Evolutionary conservation across 257 asterid species (phyloP).

Genomic region (Ophiorrhiza pumila): DNA sequence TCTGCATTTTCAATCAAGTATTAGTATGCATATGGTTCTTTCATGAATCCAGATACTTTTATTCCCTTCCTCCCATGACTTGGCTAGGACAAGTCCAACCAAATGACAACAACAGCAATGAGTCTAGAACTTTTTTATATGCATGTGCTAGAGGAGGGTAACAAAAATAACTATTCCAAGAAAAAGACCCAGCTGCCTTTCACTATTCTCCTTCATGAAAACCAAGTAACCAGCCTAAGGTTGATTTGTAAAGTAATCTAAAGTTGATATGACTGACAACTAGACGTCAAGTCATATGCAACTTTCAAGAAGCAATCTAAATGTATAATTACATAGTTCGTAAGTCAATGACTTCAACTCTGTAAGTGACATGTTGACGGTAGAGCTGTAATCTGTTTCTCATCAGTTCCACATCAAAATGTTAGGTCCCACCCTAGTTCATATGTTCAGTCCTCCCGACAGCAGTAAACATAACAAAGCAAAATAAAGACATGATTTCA

Average conservation of each 20-base stretch:
- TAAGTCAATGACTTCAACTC: neutral
- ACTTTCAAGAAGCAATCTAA: neutral
- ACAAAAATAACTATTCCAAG: neutral
- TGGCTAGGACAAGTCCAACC: neutral
- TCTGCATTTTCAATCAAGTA: conserved; percentile 32
- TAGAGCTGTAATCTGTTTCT: neutral
- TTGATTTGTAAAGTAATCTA: neutral
- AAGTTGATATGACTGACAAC: neutral
- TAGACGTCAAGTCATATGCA: neutral
- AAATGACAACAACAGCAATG: neutral
- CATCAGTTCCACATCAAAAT: neutral
- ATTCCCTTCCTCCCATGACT: neutral
- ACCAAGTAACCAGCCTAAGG: neutral
- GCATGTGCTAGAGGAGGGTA: neutral
- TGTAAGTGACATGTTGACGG: neutral
- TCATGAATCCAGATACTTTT: neutral
- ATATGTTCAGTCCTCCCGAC: neutral
- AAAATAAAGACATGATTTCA: neutral
- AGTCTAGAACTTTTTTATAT: neutral
- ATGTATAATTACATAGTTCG: neutral
- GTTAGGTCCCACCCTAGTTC: neutral
- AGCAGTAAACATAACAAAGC: neutral
- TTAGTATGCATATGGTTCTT: neutral
- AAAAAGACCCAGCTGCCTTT: neutral
- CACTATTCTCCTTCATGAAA: conserved; percentile 1